Base-by-base conservation (phyloP, 1,139 yeast genomes). In the Hyphopichia fennica region DNA sequence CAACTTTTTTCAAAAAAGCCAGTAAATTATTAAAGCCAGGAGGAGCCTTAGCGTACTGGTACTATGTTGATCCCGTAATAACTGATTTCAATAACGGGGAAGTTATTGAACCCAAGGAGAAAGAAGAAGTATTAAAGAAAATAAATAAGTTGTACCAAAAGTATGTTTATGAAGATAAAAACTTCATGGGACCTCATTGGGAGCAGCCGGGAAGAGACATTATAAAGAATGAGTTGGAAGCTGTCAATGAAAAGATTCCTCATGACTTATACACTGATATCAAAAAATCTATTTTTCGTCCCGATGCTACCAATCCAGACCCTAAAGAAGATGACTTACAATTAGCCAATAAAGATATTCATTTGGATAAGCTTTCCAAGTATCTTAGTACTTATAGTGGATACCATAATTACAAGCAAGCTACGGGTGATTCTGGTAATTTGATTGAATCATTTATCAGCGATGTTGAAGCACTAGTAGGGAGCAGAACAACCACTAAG, bases 1-100 rank as follows among this genome's bases (percentile, higher is more conserved):
- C 58, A 14, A 36, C 48, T 6, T 69, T 72, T 44, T 72, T 71
- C 48, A 44, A 45, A 8, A 56, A 56, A 22, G 51, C 60, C 16
- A 60, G 63, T 19, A 46, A 58, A 33, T 58, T 70, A 37, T 57
- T 72, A 45, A 62, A 58, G 20, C 59, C 64, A 1, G 69, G 67
- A 2, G 79, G 77, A 0, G 58, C 62, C 1, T 61, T 73, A 49
- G 75, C 75, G 1, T 73, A 71, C 46, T 73, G 74, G 68, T 72
- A 53, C 48, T 73, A 73, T 42, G 62, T 65, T 27, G 79, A 72
- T 43, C 77, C 77, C 0, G 49, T 64, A 14, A 53, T 70, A 22
- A 64, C 63, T 11, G 60, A 62, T 36, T 67, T 56, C 44, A 29
- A 45, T 4, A 65, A 63, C 0, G 37, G 45, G 19, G 44, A 43